These are phyloP conservation scores for Cercospora zeae-maydis DNA, from an alignment of 2,329 filamentous ascomycete species.

Conservation along the genomic window DNA sequence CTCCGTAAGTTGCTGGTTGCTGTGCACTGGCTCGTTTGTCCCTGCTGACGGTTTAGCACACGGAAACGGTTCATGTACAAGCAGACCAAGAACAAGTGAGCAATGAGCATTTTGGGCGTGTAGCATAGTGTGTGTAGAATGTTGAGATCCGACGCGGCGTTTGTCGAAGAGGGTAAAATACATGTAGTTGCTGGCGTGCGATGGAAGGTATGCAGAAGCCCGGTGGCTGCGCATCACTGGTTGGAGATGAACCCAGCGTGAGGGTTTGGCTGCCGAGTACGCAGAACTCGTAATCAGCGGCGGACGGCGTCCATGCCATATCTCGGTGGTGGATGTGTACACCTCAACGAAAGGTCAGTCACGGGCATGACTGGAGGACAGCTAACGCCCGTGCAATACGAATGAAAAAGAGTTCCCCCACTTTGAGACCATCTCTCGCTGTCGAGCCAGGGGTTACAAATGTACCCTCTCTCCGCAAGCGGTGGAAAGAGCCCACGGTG, in stretches of 20 bases:
- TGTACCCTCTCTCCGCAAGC: not conserved
- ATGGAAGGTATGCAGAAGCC: not conserved
- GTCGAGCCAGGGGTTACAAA: not conserved
- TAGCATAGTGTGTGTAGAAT: not conserved
- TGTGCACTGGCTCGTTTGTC: not conserved
- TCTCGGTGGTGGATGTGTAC: not conserved
- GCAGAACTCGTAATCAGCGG: not conserved
- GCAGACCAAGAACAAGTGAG: slow-evolving; percentile 65
- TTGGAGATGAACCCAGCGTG: not conserved
- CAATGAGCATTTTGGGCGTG: not conserved
- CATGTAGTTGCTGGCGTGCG: not conserved
- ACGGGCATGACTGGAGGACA: not conserved
- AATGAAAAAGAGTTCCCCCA: not conserved
- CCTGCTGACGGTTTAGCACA: slow-evolving; percentile 48
- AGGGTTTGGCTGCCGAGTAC: not conserved
- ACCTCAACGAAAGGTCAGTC: not conserved
- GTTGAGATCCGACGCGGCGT: not conserved
- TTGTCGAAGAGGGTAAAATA: not conserved
- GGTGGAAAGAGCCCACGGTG: not conserved
- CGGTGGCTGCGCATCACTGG: not conserved
- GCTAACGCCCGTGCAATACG: not conserved
- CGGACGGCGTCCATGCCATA: not conserved
- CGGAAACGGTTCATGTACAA: slow-evolving; percentile 66
- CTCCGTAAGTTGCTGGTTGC: slow-evolving; percentile 61
- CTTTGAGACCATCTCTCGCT: not conserved